Evolutionary conservation across 192 early-diverging fungal genomes (phyloP).

Genomic region (Pilobolus umbonatus): DNA sequence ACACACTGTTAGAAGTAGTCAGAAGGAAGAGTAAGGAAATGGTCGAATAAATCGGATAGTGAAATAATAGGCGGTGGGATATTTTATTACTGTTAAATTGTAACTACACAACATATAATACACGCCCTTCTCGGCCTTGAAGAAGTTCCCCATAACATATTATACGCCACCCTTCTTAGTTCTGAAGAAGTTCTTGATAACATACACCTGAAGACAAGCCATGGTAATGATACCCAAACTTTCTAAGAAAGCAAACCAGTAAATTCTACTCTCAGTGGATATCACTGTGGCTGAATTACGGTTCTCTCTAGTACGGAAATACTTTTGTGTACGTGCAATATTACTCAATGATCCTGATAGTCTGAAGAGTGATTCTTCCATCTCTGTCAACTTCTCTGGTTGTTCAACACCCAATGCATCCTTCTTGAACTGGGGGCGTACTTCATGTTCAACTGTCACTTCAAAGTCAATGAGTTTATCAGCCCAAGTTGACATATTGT

Average conservation of each 20-base stretch:
- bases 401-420: slow-evolving; percentile 46
- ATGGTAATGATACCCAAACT: slow-evolving; percentile 74
- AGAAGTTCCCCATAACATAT: too few species aligned
- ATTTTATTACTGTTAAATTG: too few species aligned
- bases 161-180: slow-evolving; percentile 57
- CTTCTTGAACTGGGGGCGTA: slow-evolving; percentile 38
- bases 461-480: slow-evolving; percentile 97
- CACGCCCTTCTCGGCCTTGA: too few species aligned
- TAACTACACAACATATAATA: too few species aligned
- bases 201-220: slow-evolving; percentile 89
- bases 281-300: slow-evolving; percentile 87
- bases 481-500: slow-evolving; percentile 88
- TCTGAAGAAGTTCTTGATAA: slow-evolving; percentile 90
- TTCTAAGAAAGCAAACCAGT: slow-evolving; percentile 88
- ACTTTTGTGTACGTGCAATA: slow-evolving; percentile 79
- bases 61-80: too few species aligned
- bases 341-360: slow-evolving; percentile 60
- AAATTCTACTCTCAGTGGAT: slow-evolving; percentile 82
- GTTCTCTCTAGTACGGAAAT: slow-evolving; percentile 87
- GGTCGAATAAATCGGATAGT: too few species aligned
- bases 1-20: too few species aligned
- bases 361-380: slow-evolving; percentile 56
- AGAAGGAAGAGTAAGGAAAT: too few species aligned
- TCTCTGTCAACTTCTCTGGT: slow-evolving; percentile 38
- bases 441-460: slow-evolving; percentile 87